Evolutionary conservation across 2,329 filamentous ascomycete genomes (phyloP), one percentile per base, ranked within the genome.

Genomic region (Pseudogymnoascus pannorum): DNA sequence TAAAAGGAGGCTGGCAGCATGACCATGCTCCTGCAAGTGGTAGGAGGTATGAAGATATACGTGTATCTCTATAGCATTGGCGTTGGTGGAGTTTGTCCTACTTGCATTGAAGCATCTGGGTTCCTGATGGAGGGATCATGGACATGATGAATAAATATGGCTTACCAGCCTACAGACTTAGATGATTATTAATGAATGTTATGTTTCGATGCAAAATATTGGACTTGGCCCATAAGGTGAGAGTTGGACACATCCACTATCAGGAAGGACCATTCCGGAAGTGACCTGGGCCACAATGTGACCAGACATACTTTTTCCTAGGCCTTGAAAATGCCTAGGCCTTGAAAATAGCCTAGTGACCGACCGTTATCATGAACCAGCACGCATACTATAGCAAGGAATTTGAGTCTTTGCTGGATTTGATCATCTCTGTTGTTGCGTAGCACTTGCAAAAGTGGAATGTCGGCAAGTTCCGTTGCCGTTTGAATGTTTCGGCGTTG

Each of bases 381-480:
- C 14, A 31, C 18, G 14, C 24, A 54, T 54, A 54, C n/a, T 20
- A 31, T 20, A 3, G 3, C 26, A 31, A 14, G 11, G 48, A 12
- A 54, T 20, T 31, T 54, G n/a, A 16, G 1, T 12, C 31, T 54
- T 33, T 54, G 16, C 48, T 16, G 20, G 26, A 54, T 31, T 31
- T n/a, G 9, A 31, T 33, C 26, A 5, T 54, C 6, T 33, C 12
- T 20, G 5, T 9, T 31, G 48, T 1, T 77, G 93, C 92, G 93
- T 92, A 1, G 97, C 78, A 7, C 87, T 72, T 97, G 93, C 64
- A 88, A 85, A 12, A 88, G 82, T 74, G 86, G 85, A 67, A 84
- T 81, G 64, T 69, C 54, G 58, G 85, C 68, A 54, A 54, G 48
- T 54, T 54, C 48, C 48, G 48, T 33, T 31, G 14, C n/a, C 35